phyloP scores from a whole-genome alignment of 257 asterid species.

The Mitragyna speciosa region DNA sequence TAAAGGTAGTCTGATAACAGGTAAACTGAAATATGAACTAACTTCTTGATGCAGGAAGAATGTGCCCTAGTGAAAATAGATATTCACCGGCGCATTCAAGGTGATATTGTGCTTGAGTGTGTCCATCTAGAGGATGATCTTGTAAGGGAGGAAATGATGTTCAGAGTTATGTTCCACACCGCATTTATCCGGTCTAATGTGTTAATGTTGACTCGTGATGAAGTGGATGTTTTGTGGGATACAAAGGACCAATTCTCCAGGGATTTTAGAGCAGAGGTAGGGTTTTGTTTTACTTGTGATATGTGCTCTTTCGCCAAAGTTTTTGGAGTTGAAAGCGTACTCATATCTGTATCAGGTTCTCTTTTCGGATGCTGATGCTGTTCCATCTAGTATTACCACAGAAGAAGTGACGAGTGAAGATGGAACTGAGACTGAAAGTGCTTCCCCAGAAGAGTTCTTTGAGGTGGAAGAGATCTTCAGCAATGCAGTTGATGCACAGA shows the following conservation, averaged over 20 bases:
- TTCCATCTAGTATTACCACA: constrained; percentile 46
- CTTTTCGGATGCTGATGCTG: constrained; percentile 83
- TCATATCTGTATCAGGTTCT: constrained; percentile 70
- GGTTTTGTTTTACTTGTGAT: constrained; percentile 35
- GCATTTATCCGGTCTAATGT: constrained; percentile 86
- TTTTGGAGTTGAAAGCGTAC: constrained; percentile 41
- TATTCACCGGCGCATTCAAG: constrained; percentile 71
- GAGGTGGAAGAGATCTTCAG: constrained; percentile 98
- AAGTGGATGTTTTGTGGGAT: constrained; percentile 88
- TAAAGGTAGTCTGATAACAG: constrained; percentile 22
- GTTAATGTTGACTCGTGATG: constrained; percentile 79
- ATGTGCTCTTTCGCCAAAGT: constrained; percentile 35
- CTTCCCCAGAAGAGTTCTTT: constrained; percentile 81
- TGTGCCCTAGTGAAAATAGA: constrained; percentile 80
- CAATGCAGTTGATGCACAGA: constrained; percentile 59
- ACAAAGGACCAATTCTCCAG: constrained; percentile 70
- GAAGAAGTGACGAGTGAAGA: constrained; percentile 65
- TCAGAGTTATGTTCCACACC: constrained; percentile 90
- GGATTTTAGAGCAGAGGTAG: constrained; percentile 93
- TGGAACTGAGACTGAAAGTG: constrained; percentile 64
- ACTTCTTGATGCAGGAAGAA: constrained; percentile 69
- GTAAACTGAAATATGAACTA: constrained; percentile 23
- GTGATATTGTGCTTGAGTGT: constrained; percentile 94
- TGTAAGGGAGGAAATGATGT: constrained; percentile 82
- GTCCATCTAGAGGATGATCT: constrained; percentile 86